Evolutionary conservation across 495 filamentous ascomycete species (phyloP), one percentile per base, ranked within the genome.

Genomic region (Saxophila tyrrhenica): DNA sequence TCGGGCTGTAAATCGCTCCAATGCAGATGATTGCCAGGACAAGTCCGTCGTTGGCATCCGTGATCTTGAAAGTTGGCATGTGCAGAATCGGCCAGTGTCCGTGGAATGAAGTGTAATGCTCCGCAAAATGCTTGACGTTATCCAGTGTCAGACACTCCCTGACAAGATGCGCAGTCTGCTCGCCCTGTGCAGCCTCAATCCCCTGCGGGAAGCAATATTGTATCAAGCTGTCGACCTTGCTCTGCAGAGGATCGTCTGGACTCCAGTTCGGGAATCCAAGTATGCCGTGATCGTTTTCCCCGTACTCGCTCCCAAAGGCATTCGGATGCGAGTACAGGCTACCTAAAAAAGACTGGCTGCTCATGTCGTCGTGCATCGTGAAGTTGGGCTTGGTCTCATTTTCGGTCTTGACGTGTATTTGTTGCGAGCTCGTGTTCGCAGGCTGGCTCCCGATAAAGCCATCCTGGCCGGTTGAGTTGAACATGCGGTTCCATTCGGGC

Each of bases 51-150:
- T 79, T 78, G 39, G 76, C 73, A n/a, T 75, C 71, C 49, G 75
- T 66, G 29, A 80, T 73, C 52, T 78, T 73, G 63, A 86, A 85
- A 1, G 81, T 82, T 42, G 83, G 79, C 57, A 82, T 70, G 57
- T 86, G 83, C 15, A 86, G 70, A 57, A 84, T 74, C n/a, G 83
- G 75, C 65, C 84, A 82, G 65, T 85, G 83, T 52, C 72, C 72
- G 54, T 84, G 78, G 62, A 79, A 85, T 63, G 82, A 77, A 52
- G 70, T 75, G 65, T 79, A 85, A 16, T 73, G 66, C 25, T 77
- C 72, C 50, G 82, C 71, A 62, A 85, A 82, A 54, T 82, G 72
- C 61, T 73, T 79, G 58, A 86, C 67, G 63, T 81, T 78, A 48
- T 77, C 70, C 17, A 75, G 71, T 13, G 76, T 78, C 55, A 86